phyloP scores from a whole-genome alignment of 2,329 filamentous ascomycete species.

The Pseudogymnoascus sp. region DNA sequence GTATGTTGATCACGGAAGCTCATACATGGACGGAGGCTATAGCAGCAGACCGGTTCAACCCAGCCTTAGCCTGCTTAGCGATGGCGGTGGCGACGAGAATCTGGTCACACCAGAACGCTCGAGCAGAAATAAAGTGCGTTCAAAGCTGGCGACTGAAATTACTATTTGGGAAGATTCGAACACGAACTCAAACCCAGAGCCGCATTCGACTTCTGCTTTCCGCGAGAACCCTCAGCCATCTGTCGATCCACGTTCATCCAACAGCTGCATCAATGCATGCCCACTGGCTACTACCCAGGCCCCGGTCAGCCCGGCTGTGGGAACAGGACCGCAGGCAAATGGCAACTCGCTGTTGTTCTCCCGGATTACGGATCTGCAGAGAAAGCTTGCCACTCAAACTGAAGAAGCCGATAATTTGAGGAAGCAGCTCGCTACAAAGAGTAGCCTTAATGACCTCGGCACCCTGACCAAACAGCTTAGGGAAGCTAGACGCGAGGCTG shows the following conservation, averaged over 20 bases:
- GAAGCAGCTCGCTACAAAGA: conserved; percentile 35
- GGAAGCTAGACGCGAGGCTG: conserved; percentile 33
- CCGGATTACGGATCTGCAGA: conserved; percentile 43
- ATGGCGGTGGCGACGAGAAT: not conserved
- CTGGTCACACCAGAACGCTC: not conserved
- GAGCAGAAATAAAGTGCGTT: not conserved
- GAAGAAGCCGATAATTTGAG: conserved; percentile 40
- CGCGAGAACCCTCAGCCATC: not conserved
- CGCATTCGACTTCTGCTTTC: not conserved
- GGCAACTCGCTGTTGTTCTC: conserved; percentile 34
- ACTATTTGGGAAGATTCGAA: not conserved
- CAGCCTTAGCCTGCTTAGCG: not conserved
- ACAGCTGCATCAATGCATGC: not conserved
- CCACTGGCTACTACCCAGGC: not conserved
- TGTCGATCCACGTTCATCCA: not conserved
- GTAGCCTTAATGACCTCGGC: conserved; percentile 30
- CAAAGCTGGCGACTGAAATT: not conserved
- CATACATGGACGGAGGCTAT: not conserved
- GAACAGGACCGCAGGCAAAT: not conserved
- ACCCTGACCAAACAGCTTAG: conserved; percentile 42
- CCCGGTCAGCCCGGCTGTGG: not conserved
- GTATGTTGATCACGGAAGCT: not conserved
- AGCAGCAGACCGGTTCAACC: not conserved
- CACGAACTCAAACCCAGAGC: not conserved
- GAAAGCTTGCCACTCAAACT: conserved; percentile 36